These are phyloP conservation scores for Ceratobasidium sp. DNA, from an alignment of 1,284 basidiomycete genomes.

Conservation along the genomic window DNA sequence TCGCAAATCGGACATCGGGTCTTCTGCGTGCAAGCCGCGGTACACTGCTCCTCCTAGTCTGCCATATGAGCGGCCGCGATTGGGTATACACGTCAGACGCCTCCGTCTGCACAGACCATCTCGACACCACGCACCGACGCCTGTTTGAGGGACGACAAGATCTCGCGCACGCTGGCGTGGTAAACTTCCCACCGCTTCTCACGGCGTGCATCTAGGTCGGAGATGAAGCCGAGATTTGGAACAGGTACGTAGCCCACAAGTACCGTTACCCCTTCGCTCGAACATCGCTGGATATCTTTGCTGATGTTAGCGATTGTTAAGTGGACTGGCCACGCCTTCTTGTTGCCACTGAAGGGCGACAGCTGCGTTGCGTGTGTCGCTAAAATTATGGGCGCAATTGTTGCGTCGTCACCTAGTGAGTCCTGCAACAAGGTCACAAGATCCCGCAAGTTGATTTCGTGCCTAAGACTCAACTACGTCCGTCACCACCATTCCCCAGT, in stretches of 20 bases:
- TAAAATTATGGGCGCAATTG: constrained; percentile 2
- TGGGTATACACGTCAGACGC: constrained; percentile 43
- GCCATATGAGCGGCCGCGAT: constrained; percentile 51
- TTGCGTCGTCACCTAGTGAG: not conserved
- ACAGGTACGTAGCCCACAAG: constrained; percentile 46
- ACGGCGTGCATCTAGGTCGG: not conserved
- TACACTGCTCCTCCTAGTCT: constrained; percentile 51
- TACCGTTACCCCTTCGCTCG: constrained; percentile 18
- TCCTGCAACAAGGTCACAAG: not conserved
- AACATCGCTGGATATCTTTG: constrained; percentile 27
- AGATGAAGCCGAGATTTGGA: not conserved
- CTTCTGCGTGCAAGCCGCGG: constrained; percentile 44
- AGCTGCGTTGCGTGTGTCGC: constrained; percentile 23
- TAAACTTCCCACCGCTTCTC: constrained; percentile 45
- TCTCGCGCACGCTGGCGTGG: constrained; percentile 48
- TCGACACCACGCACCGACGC: constrained; percentile 44
- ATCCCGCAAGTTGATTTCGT: not conserved
- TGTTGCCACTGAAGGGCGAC: constrained; percentile 14
- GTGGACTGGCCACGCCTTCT: constrained; percentile 43
- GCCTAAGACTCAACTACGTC: not conserved
- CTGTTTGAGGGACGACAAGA: constrained; percentile 47
- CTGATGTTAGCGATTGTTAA: constrained; percentile 36
- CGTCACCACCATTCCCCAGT: constrained; percentile 36
- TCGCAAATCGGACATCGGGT: constrained; percentile 30
- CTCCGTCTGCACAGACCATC: constrained; percentile 49